Evolutionary conservation across 2,329 filamentous ascomycete genomes (phyloP).

Genomic region (Truncatella angustata): DNA sequence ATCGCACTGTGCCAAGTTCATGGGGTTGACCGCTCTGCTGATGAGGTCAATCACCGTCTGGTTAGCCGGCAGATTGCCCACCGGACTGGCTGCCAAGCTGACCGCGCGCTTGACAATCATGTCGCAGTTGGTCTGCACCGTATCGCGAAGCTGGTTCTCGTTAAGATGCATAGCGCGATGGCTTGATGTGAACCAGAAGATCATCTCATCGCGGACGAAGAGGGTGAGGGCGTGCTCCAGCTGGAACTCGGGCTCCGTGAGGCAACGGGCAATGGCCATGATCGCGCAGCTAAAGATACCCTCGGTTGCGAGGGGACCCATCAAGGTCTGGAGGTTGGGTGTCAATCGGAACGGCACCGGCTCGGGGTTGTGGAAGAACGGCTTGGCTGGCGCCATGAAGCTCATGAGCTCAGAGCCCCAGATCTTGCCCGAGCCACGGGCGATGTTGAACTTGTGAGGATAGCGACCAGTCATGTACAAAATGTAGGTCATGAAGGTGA

Average conservation of each 20-base stretch:
- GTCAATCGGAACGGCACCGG: conserved; percentile 96
- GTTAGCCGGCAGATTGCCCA: conserved; percentile 84
- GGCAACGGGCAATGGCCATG: conserved; percentile 92
- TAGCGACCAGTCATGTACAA: conserved; percentile 96
- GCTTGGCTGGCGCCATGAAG: conserved; percentile 78
- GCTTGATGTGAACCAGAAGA: conserved; percentile 86
- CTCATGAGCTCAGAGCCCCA: conserved; percentile 96
- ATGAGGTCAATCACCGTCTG: conserved; percentile 96
- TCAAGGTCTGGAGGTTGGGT: conserved; percentile 90
- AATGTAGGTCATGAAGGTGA: conserved; percentile 98
- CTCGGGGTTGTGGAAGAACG: conserved; percentile 92
- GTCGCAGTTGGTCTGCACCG: conserved; percentile 83
- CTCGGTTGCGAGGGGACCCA: conserved; percentile 94
- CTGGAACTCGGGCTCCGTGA: conserved; percentile 85
- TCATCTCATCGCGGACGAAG: conserved; percentile 97
- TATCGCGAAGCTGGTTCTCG: conserved; percentile 71
- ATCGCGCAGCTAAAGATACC: conserved; percentile 93
- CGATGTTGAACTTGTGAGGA: conserved; percentile 92
- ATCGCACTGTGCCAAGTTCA: conserved; percentile 84
- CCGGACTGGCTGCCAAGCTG: conserved; percentile 74
- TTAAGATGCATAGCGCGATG: conserved; percentile 62
- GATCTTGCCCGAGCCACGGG: conserved; percentile 82
- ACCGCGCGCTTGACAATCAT: conserved; percentile 88
- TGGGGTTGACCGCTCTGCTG: conserved; percentile 87
- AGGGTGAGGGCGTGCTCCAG: conserved; percentile 93